Percentiles rank a stretch among this genome's conserved stretches.
These are phyloP conservation scores for Leptographium radiaticola DNA, from an alignment of 2,329 filamentous ascomycete species.

Conservation along the genomic window DNA sequence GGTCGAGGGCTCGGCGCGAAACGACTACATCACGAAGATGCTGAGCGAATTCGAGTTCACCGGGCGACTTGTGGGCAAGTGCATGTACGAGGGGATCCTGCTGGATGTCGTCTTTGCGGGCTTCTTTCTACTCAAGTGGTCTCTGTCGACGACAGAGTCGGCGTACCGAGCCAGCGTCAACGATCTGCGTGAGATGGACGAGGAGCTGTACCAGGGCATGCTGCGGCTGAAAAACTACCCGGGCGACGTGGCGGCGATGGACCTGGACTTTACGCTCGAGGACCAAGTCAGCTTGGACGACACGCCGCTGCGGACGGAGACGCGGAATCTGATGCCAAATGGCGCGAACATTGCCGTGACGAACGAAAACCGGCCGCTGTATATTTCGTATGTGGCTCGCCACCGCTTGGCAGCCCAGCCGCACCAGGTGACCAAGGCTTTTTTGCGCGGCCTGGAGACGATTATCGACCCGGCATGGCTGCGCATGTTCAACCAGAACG, in stretches of 20 bases:
- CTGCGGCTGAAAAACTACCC: conserved; percentile 71
- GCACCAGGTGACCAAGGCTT: conserved; percentile 69
- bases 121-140: conserved; percentile 96
- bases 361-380: conserved; percentile 85
- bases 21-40: conserved; percentile 42
- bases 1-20: conserved; percentile 44
- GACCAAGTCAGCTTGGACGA: conserved; percentile 44
- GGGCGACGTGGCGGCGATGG: conserved; percentile 68
- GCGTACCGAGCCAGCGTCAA: conserved; percentile 87
- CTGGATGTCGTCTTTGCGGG: conserved; percentile 86
- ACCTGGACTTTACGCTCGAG: conserved; percentile 78
- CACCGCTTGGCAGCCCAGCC: conserved; percentile 78
- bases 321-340: conserved; percentile 61
- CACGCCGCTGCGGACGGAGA: conserved; percentile 46
- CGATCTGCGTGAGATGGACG: conserved; percentile 83
- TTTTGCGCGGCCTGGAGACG: conserved; percentile 69
- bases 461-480: conserved; percentile 92
- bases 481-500: conserved; percentile 95
- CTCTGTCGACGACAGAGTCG: conserved; percentile 47
- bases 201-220: conserved; percentile 79
- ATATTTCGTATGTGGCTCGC: conserved; percentile 81
- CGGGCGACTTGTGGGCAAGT: conserved; percentile 87
- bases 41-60: conserved; percentile 78
- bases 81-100: conserved; percentile 91
- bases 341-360: conserved; percentile 71